Percentiles rank a stretch among this genome's conserved stretches.
Evolutionary conservation across 1,284 basidiomycete genomes (phyloP).

Genomic region (Fomitopsis pinicola): DNA sequence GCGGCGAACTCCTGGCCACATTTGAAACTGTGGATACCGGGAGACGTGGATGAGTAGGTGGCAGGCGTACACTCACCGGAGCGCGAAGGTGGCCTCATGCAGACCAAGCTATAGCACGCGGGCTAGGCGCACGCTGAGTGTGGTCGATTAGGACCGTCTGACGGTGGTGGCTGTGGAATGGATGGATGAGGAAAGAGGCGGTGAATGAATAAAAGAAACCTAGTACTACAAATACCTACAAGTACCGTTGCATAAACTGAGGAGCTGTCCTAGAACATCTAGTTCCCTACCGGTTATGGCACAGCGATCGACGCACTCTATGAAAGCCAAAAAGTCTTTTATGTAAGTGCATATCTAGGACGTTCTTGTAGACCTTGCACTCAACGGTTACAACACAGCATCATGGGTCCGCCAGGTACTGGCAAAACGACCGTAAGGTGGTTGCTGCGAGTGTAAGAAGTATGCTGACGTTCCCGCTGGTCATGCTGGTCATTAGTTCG

Average conservation of each 20-base stretch:
- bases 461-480: background rate
- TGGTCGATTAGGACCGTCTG: background rate
- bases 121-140: background rate
- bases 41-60: too few species aligned
- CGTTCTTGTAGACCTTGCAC: background rate
- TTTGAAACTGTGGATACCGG: too few species aligned
- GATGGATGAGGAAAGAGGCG: background rate
- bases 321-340: background rate
- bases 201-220: background rate
- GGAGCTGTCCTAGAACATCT: too few species aligned
- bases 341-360: background rate
- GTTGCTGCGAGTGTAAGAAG: background rate
- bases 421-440: constrained; percentile 3
- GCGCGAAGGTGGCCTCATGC: background rate
- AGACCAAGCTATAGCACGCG: background rate
- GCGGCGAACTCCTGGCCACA: too few species aligned
- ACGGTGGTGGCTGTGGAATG: background rate
- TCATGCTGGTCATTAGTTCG: background rate
- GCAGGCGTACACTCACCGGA: too few species aligned
- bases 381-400: background rate
- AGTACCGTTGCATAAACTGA: background rate
- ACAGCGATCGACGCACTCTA: too few species aligned
- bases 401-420: constrained; percentile 2
- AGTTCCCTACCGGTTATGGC: too few species aligned
- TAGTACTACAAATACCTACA: background rate